Conservation (phyloP, 2,329 filamentous ascomycete genomes). For the Leptographium lundbergii region DNA sequence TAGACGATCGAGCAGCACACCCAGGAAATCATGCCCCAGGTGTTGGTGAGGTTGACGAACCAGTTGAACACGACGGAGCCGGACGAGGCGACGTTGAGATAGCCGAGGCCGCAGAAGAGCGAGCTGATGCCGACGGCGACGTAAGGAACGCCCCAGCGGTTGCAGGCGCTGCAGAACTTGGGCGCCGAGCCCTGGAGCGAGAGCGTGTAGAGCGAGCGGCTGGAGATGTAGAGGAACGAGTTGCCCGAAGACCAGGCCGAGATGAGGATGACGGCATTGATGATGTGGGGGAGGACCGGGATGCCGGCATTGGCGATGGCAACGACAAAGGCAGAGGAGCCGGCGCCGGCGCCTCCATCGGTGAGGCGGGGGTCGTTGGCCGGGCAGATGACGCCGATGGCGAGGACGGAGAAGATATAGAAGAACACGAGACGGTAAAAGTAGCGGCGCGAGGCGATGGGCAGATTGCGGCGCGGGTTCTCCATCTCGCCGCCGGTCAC, state of each 20-base stretch:
- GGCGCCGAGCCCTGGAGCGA: slow-evolving; percentile 47
- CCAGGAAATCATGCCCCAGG: slow-evolving; percentile 56
- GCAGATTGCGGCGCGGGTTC: slow-evolving; percentile 61
- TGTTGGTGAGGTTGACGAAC: slow-evolving; percentile 43
- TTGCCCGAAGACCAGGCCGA: slow-evolving; percentile 60
- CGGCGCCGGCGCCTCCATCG: slow-evolving; percentile 20
- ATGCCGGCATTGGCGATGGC: slow-evolving; percentile 58
- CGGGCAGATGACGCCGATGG: slow-evolving; percentile 17
- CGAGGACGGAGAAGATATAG: slow-evolving; percentile 18
- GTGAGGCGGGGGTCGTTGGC: slow-evolving; percentile 20
- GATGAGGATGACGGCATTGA: slow-evolving; percentile 65
- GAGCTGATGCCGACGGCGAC: slow-evolving; percentile 39
- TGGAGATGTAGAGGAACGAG: slow-evolving; percentile 46
- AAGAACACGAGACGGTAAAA: slow-evolving; percentile 20
- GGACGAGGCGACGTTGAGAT: slow-evolving; percentile 26
- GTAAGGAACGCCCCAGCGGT: slow-evolving; percentile 41
- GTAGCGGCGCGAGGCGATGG: slow-evolving; percentile 57
- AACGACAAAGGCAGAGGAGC: slow-evolving; percentile 53
- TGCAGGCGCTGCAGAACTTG: slow-evolving; percentile 39
- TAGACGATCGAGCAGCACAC: slow-evolving; percentile 54
- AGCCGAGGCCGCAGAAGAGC: slow-evolving; percentile 35
- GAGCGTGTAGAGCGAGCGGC: slow-evolving; percentile 44
- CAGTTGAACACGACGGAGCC: slow-evolving; percentile 16
- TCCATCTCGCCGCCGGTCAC: slow-evolving; percentile 49
- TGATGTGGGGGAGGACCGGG: slow-evolving; percentile 52